Base-by-base conservation (phyloP, 805 yeast genomes). In the Alloascoidea africana region DNA sequence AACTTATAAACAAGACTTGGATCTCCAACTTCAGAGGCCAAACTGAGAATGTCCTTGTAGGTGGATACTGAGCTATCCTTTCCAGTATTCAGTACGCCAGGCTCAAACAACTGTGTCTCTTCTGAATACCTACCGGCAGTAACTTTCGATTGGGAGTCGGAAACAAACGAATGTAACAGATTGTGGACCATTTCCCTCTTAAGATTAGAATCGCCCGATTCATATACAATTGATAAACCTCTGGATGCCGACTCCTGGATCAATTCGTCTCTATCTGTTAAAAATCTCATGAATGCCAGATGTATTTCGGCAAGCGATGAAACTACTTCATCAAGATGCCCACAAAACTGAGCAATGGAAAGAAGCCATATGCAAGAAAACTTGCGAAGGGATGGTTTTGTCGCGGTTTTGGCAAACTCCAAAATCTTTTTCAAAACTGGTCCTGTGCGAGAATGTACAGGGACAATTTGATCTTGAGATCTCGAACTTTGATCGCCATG, bases 21-120 rank as follows among this genome's bases (percentile, higher is more conserved):
- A 55, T 89, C 96, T 18, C 97, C 97, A 5, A 86, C 93, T 51
- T 89, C 98, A 1, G 91, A 74, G 0, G 98, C 96, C 36, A 89
- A 62, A 47, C 65, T 82, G 47, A 89, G 63, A 18, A 89, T 83
- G 55, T 89, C 98, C 48, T 80, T 83, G 53, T 89, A 89, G 0
- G 97, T 87, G 0, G 94, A 81, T 3, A 89, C 75, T 0, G 94
- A 81, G 30, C 13, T 8, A 23, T 8, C 8, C 43, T 82, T 91
- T 35, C 77, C 79, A 0, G 95, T 83, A 36, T 70, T 78, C 46
- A 89, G 57, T 3, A 73, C 65, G 30, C 94, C 95, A 1, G 82
- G 77, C 34, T 84, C 94, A 52, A 89, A 89, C 8, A 89, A 59
- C 51, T 85, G 73, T 0, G 96, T 86, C 0, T 85, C 96, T 13